phyloP scores from a whole-genome alignment of 441 rosid genomes.

The Manihot esculenta region DNA sequence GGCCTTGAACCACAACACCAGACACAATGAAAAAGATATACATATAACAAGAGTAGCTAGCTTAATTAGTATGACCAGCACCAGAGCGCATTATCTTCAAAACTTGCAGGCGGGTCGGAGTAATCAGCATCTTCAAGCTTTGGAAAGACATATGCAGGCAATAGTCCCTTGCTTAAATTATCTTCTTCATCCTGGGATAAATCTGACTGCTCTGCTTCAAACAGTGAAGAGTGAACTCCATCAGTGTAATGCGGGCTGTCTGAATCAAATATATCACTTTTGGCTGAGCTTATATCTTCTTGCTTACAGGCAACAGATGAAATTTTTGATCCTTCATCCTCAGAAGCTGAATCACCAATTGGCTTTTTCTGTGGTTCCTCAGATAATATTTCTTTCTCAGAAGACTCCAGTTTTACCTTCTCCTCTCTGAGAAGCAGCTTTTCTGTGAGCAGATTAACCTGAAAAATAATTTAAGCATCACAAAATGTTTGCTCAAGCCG shows the following conservation, averaged over 20 bases:
- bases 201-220: slow-evolving; percentile 62
- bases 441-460: slow-evolving; percentile 49
- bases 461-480: background rate
- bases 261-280: slow-evolving; percentile 56
- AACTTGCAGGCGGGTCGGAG: slow-evolving; percentile 42
- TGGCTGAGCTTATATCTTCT: slow-evolving; percentile 52
- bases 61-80: slow-evolving; percentile 59
- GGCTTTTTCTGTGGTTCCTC: slow-evolving; percentile 35
- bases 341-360: slow-evolving; percentile 33
- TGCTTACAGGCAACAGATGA: slow-evolving; percentile 43
- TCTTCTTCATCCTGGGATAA: slow-evolving; percentile 63
- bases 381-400: slow-evolving; percentile 27
- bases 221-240: slow-evolving; percentile 53
- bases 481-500: background rate
- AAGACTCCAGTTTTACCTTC: slow-evolving; percentile 28
- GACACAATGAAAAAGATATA: background rate
- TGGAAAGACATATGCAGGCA: slow-evolving; percentile 39
- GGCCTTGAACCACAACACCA: slow-evolving; percentile 8
- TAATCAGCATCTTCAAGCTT: slow-evolving; percentile 49
- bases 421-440: slow-evolving; percentile 36
- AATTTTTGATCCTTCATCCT: slow-evolving; percentile 39
- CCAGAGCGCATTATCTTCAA: slow-evolving; percentile 66
- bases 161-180: slow-evolving; percentile 40
- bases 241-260: slow-evolving; percentile 62
- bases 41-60: background rate